Conservation (phyloP, 2,329 filamentous ascomycete species). For the Hypoxylon sp. region DNA sequence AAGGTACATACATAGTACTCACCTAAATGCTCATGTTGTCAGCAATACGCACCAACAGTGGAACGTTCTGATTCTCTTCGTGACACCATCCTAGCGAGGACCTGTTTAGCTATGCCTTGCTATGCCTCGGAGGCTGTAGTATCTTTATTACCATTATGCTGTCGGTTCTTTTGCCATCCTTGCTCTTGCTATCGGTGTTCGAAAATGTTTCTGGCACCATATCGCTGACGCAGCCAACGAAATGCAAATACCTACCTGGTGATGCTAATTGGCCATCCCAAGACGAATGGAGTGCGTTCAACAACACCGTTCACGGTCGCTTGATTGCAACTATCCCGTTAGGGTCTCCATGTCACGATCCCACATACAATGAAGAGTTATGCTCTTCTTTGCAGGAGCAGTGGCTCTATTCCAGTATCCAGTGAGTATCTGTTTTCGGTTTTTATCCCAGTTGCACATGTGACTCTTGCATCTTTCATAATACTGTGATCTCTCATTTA, state of each 20-base stretch:
- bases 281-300: conserved; percentile 55
- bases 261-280: conserved; percentile 46
- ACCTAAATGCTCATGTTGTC: neutral
- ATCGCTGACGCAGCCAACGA: neutral
- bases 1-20: too few relatives aligned
- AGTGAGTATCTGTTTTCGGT: conserved; percentile 45
- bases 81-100: neutral
- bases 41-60: neutral
- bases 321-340: conserved; percentile 64
- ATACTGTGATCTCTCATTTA: conserved; percentile 22
- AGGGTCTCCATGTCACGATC: conserved; percentile 63
- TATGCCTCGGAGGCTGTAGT: neutral
- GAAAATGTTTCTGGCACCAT: conserved; percentile 8
- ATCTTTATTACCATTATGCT: conserved; percentile 17
- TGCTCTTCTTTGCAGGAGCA: conserved; percentile 56
- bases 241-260: conserved; percentile 42
- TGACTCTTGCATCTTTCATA: neutral
- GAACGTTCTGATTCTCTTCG: neutral
- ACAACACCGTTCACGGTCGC: conserved; percentile 61
- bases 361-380: conserved; percentile 55
- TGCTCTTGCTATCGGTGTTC: neutral
- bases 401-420: conserved; percentile 47
- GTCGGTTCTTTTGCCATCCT: conserved; percentile 1
- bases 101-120: neutral
- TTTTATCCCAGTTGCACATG: neutral